phyloP scores from a whole-genome alignment of 2,329 filamentous ascomycete species.

The Macrophomina phaseolina region DNA sequence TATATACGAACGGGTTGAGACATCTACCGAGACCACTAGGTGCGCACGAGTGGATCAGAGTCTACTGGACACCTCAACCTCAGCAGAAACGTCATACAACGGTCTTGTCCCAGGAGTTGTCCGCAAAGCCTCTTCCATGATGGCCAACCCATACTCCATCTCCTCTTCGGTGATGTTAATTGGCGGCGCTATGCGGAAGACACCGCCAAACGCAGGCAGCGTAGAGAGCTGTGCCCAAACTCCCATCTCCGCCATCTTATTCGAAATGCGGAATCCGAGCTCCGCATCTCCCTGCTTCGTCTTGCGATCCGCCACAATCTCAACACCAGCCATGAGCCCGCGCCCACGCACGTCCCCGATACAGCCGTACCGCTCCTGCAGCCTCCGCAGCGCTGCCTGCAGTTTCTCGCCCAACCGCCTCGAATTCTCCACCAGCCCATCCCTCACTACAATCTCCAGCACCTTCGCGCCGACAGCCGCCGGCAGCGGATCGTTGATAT shows the following conservation, averaged over 20 bases:
- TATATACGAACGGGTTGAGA: no score
- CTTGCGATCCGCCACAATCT: conserved; percentile 60
- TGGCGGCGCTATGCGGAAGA: conserved; percentile 65
- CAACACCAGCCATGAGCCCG: conserved; percentile 63
- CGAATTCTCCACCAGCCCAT: conserved; percentile 57
- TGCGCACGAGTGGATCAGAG: background rate
- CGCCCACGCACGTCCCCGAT: conserved; percentile 67
- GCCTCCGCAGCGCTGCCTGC: conserved; percentile 52
- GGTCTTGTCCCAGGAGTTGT: conserved; percentile 54
- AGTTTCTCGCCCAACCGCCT: conserved; percentile 53
- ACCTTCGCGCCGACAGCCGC: conserved; percentile 67
- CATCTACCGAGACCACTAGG: no score
- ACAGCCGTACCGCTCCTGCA: conserved; percentile 62
- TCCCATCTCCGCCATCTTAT: conserved; percentile 57
- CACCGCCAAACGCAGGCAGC: conserved; percentile 61
- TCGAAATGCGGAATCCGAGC: conserved; percentile 55
- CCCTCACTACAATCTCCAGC: conserved; percentile 64
- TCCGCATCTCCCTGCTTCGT: conserved; percentile 57
- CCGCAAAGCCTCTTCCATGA: conserved; percentile 64
- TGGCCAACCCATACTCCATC: conserved; percentile 55
- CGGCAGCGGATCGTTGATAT: conserved; percentile 66
- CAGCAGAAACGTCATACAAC: conserved; percentile 30
- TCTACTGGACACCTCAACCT: background rate
- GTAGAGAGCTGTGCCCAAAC: conserved; percentile 64
- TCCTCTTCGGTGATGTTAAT: conserved; percentile 58